Conservation (phyloP, 331 rosid genomes). For the Phaseolus coccineus region DNA sequence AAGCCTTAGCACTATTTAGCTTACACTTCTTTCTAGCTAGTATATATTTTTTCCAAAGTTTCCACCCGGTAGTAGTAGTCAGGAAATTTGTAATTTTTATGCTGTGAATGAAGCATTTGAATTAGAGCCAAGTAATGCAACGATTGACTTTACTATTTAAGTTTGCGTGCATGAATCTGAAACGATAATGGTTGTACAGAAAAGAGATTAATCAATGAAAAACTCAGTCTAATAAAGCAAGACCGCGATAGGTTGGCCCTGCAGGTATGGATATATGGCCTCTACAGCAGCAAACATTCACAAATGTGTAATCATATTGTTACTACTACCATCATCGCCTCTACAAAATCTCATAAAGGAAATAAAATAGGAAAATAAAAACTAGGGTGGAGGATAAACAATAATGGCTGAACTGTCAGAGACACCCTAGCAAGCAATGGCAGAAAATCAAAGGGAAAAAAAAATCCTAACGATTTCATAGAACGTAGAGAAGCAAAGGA, state of each 20-base stretch:
- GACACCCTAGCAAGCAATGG: background rate
- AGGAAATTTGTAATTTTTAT: conserved; percentile 11
- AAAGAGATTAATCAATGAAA: background rate
- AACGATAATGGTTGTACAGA: background rate
- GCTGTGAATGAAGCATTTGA: conserved; percentile 11
- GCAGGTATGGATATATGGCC: background rate
- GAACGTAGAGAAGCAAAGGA: conserved; percentile 33
- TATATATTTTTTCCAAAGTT: background rate
- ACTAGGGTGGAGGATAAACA: background rate
- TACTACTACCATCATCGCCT: conserved; percentile 12
- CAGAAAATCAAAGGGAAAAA: background rate
- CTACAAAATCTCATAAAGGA: background rate
- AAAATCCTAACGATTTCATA: conserved; percentile 19
- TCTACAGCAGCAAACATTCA: background rate
- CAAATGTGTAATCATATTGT: background rate
- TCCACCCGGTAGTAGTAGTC: background rate
- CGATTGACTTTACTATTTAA: background rate
- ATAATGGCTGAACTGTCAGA: background rate
- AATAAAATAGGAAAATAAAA: background rate
- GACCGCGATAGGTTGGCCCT: background rate
- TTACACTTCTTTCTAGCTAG: conserved; percentile 16
- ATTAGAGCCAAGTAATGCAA: conserved; percentile 9
- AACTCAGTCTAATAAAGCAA: background rate
- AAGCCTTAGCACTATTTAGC: background rate
- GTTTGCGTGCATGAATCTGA: background rate